Conservation (phyloP, 2,329 filamentous ascomycete genomes). For the Coniochaeta hoffmannii region DNA sequence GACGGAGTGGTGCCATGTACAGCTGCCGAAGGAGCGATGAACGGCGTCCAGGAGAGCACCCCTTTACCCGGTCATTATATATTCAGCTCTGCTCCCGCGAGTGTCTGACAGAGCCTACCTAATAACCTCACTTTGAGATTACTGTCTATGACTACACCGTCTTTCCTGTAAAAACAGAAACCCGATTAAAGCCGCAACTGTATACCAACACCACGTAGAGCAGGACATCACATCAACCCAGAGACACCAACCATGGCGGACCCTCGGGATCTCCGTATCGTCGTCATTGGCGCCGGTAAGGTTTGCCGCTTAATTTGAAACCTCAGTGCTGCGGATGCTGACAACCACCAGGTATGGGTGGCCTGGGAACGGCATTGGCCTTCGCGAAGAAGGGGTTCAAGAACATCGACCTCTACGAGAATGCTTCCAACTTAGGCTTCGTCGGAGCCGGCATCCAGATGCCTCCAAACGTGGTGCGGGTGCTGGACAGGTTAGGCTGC, state of each 20-base stretch:
- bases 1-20: background rate
- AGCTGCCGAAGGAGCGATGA: background rate
- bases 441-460: constrained; percentile 82
- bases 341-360: constrained; percentile 62
- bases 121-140: background rate
- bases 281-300: constrained; percentile 24
- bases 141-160: background rate
- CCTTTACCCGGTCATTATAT: background rate
- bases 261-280: constrained; percentile 21
- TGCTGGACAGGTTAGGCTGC: constrained; percentile 64
- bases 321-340: background rate
- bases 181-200: background rate
- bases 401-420: constrained; percentile 67
- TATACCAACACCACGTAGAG: background rate
- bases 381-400: constrained; percentile 71
- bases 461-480: constrained; percentile 73
- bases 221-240: background rate
- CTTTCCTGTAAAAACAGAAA: too few species aligned
- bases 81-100: background rate
- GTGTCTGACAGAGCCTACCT: background rate
- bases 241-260: constrained; percentile 14
- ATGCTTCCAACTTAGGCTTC: constrained; percentile 66
- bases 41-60: background rate
- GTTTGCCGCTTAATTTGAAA: background rate
- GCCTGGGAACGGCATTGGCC: constrained; percentile 62